These are phyloP conservation scores for Blumeriella jaapii DNA, from an alignment of 2,329 filamentous ascomycete species.

Conservation along the genomic window DNA sequence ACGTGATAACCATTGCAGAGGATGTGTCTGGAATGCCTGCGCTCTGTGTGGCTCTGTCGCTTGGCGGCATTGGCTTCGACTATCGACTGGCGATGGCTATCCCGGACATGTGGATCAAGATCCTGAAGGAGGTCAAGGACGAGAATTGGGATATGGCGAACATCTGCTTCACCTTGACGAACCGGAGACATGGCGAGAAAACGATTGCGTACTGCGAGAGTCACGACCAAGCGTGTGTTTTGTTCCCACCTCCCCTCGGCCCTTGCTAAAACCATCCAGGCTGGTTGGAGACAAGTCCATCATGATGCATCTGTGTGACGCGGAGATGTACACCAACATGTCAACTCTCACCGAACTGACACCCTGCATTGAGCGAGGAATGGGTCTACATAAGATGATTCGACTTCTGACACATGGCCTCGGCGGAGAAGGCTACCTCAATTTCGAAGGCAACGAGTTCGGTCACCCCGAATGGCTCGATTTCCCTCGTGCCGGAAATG, in stretches of 20 bases:
- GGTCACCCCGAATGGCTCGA: conserved; percentile 98
- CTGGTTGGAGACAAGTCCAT: conserved; percentile 93
- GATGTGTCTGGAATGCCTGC: conserved; percentile 98
- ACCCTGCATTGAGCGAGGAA: conserved; percentile 76
- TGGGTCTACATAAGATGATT: conserved; percentile 96
- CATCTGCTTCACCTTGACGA: conserved; percentile 79
- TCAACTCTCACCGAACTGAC: conserved; percentile 75
- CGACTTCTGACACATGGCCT: conserved; percentile 82
- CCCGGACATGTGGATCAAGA: conserved; percentile 98
- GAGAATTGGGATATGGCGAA: conserved; percentile 76
- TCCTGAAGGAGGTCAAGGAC: conserved; percentile 86
- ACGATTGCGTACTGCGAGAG: conserved; percentile 96
- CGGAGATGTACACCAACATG: conserved; percentile 97
- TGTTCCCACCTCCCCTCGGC: background rate
- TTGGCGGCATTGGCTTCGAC: conserved; percentile 92
- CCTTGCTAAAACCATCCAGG: conserved; percentile 35
- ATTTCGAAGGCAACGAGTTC: conserved; percentile 98
- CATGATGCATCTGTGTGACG: conserved; percentile 97
- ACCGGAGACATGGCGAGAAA: conserved; percentile 91
- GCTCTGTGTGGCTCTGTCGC: conserved; percentile 72
- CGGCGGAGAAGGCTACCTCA: conserved; percentile 92
- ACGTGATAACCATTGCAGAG: conserved; percentile 84
- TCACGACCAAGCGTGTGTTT: conserved; percentile 84
- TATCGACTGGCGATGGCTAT: conserved; percentile 96
- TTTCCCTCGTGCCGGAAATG: conserved; percentile 87